These are phyloP conservation scores for Penicillium sp. DNA, from an alignment of 2,329 filamentous ascomycete species.

Conservation along the genomic window DNA sequence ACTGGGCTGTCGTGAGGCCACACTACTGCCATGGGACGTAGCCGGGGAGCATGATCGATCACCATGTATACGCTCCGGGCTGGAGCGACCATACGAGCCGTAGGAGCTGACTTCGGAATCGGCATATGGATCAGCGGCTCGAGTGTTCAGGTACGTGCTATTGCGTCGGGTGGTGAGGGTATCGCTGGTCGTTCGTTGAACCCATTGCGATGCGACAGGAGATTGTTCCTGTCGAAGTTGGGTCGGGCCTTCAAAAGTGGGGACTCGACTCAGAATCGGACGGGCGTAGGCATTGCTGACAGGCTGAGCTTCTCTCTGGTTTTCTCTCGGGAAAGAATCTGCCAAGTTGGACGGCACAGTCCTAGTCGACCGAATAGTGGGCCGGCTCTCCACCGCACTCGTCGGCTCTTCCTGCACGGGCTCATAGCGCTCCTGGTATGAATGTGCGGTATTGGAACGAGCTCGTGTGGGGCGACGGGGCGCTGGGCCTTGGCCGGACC, in stretches of 20 bases:
- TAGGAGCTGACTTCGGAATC: slow-evolving; percentile 53
- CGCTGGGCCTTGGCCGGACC: slow-evolving; percentile 23
- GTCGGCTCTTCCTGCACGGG: slow-evolving; percentile 57
- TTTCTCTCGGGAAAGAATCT: slow-evolving; percentile 42
- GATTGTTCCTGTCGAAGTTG: slow-evolving; percentile 55
- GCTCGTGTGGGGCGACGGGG: slow-evolving; percentile 51
- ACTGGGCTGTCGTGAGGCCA: slow-evolving; percentile 53
- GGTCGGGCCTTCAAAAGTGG: slow-evolving; percentile 60
- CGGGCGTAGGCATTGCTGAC: slow-evolving; percentile 46
- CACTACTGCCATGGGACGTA: slow-evolving; percentile 53
- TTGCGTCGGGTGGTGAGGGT: slow-evolving; percentile 50
- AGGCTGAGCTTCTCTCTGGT: slow-evolving; percentile 42
- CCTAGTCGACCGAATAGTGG: slow-evolving; percentile 52
- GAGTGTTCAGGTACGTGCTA: slow-evolving; percentile 47
- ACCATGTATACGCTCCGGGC: slow-evolving; percentile 50
- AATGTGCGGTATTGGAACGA: slow-evolving; percentile 64
- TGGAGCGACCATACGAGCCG: slow-evolving; percentile 48
- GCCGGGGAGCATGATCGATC: slow-evolving; percentile 56
- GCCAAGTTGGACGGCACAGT: slow-evolving; percentile 36
- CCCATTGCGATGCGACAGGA: slow-evolving; percentile 46
- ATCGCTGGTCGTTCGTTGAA: slow-evolving; percentile 57
- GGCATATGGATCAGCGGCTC: slow-evolving; percentile 46
- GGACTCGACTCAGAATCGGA: slow-evolving; percentile 51
- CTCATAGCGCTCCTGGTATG: slow-evolving; percentile 60
- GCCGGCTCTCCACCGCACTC: slow-evolving; percentile 50